These are phyloP conservation scores for Malus fusca DNA, from an alignment of 306 rosid genomes.

Conservation along the genomic window DNA sequence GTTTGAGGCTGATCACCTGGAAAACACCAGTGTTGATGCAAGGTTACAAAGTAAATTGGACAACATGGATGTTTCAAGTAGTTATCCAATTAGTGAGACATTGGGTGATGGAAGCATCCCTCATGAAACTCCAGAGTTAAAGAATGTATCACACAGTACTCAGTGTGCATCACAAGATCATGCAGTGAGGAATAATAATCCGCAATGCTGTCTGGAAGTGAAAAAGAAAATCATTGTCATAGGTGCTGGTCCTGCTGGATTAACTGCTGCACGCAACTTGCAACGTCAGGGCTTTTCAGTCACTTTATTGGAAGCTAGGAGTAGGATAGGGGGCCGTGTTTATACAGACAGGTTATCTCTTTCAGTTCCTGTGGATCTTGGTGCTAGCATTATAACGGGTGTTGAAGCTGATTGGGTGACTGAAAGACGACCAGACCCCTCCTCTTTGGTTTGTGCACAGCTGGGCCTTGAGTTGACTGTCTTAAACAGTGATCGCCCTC, in stretches of 20 bases:
- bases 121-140: conserved; percentile 28
- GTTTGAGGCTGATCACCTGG: conserved; percentile 19
- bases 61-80: conserved; percentile 23
- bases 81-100: conserved; percentile 31
- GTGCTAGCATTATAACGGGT: conserved; percentile 99
- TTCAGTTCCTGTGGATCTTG: conserved; percentile 98
- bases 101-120: conserved; percentile 32
- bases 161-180: conserved; percentile 32
- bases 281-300: conserved; percentile 86
- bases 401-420: conserved; percentile 98
- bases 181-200: conserved; percentile 17
- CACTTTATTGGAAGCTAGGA: conserved; percentile 82
- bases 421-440: conserved; percentile 97
- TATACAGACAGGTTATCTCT: conserved; percentile 78
- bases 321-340: conserved; percentile 92
- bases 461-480: conserved; percentile 89
- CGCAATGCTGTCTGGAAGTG: conserved; percentile 36
- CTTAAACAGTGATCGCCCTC: conserved; percentile 93
- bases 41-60: conserved; percentile 18
- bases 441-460: conserved; percentile 92
- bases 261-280: conserved; percentile 93
- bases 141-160: conserved; percentile 29
- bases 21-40: conserved; percentile 29
- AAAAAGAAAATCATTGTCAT: conserved; percentile 69
- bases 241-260: conserved; percentile 99